A percentile compares a stretch with the other conserved stretches of the same genome.
Conservation (phyloP, 768 basidiomycete species). For the Coprinopsis sp. region DNA sequence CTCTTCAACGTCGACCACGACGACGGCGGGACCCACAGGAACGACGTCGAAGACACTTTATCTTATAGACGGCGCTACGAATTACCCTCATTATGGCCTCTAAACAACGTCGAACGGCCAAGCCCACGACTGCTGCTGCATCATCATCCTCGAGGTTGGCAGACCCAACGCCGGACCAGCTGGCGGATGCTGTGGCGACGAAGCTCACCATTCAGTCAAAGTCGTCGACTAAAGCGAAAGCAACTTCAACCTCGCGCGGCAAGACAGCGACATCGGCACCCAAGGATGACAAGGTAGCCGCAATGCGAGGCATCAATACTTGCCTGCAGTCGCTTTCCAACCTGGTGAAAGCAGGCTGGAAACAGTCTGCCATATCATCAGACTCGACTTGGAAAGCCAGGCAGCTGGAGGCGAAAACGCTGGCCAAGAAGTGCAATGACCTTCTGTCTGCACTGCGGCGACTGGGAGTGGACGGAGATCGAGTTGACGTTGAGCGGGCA, state of each 20-base stretch:
- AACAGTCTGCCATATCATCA: constrained; percentile 27
- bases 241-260: constrained; percentile 1
- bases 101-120: too few relatives aligned
- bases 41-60: too few relatives aligned
- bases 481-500: constrained; percentile 69
- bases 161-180: constrained; percentile 10
- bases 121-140: too few relatives aligned
- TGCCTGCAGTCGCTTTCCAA: constrained; percentile 54
- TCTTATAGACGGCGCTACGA: too few relatives aligned
- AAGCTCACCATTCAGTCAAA: constrained; percentile 10
- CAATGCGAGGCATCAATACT: constrained; percentile 63
- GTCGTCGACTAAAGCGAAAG: neutral
- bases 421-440: constrained; percentile 36
- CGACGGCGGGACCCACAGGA: too few relatives aligned
- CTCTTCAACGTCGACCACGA: too few relatives aligned
- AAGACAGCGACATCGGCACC: constrained; percentile 4
- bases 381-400: constrained; percentile 22
- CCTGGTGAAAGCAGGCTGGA: constrained; percentile 59
- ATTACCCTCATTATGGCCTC: too few relatives aligned
- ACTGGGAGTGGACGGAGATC: constrained; percentile 31
- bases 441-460: constrained; percentile 44
- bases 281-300: constrained; percentile 36
- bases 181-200: constrained; percentile 13
- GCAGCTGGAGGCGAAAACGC: constrained; percentile 28
- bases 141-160: too few relatives aligned